Conservation (phyloP, 352 stramenopile genomes). For the Phytophthora fragariaefolia region DNA sequence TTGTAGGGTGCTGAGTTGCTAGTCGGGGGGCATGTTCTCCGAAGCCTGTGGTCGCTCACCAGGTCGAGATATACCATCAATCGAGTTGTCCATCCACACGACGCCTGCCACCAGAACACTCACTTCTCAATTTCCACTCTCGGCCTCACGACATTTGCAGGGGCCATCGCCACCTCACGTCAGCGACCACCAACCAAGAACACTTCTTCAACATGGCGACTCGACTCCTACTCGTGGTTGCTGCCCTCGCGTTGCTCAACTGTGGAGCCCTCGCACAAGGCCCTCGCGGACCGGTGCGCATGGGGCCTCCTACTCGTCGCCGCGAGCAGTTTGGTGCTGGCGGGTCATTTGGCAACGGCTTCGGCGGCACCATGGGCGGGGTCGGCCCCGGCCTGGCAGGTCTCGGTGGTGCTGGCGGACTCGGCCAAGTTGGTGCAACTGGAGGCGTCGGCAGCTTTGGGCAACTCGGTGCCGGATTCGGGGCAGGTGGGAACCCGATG, state of each 20-base stretch:
- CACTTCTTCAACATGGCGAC: conserved; percentile 17
- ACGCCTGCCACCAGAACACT: no score
- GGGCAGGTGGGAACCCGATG: conserved; percentile 8
- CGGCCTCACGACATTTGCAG: no score
- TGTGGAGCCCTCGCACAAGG: conserved; percentile 24
- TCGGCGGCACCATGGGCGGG: neutral
- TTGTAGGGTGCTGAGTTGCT: no score
- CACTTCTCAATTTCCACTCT: neutral
- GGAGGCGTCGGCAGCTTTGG: neutral
- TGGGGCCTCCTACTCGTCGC: conserved; percentile 17
- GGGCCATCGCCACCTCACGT: no score
- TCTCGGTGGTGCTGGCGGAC: conserved; percentile 1
- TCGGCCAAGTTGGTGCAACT: neutral
- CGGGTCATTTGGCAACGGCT: neutral
- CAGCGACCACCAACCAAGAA: neutral
- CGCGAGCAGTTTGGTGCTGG: conserved; percentile 28
- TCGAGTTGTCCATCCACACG: no score
- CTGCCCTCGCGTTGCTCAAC: conserved; percentile 21
- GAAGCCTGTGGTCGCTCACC: no score
- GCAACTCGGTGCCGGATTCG: neutral
- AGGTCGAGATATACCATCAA: no score
- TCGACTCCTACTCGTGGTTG: conserved; percentile 27
- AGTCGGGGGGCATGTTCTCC: no score
- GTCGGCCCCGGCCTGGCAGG: neutral
- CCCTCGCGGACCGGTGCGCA: conserved; percentile 21